Base-by-base conservation (phyloP, 495 filamentous ascomycete species). In the Penicillium turbatum region DNA sequence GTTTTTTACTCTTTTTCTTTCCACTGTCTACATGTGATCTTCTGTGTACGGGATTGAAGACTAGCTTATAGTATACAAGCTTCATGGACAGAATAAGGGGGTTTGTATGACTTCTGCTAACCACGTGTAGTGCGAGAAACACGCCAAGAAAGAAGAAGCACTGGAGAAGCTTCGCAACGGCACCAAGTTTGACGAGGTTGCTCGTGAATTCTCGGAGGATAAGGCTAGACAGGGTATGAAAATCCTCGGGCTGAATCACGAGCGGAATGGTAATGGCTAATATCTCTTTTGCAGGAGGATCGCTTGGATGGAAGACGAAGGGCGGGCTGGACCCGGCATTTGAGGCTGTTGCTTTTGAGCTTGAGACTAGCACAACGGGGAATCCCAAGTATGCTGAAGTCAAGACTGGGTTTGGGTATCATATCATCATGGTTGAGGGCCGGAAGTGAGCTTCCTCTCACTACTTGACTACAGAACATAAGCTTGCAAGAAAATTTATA, bases 381-480 rank as follows among this genome's bases (percentile, higher is more conserved):
- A 88, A 77, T 53, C 89, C 91, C 6, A 86, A 85, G 62, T 88
- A 80, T 65, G 88, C 72, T 12, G 88, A 95, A 72, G 86, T 83
- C 29, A 95, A 95, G 75, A 92, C 90, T 3, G 76, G 78, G 8
- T 85, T 85, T 72, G 92, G 92, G n/a, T 96, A 96, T 77, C 92
- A 97, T 71, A 84, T 96, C 48, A 85, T 96, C 51, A 93, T 96
- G 85, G 89, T 96, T 4, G 87, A 86, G 59, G 86, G 84, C 26
- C 70, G 86, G 63, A 86, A 86, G 63, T 88, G 57, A 64, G 42
- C 34, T 49, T 37, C 34, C 15, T 36, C 46, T n/a, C 16, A 24
- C 21, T 27, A 36, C 32, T 38, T 35, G 24, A n/a, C 2, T 16
- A 13, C 32, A 37, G 2, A 30, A n/a, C 10, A 3, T 13, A 27